A percentile compares a stretch with the other conserved stretches of the same genome.
Conservation (phyloP, 106 monocot genomes). For the Allium cepa region DNA sequence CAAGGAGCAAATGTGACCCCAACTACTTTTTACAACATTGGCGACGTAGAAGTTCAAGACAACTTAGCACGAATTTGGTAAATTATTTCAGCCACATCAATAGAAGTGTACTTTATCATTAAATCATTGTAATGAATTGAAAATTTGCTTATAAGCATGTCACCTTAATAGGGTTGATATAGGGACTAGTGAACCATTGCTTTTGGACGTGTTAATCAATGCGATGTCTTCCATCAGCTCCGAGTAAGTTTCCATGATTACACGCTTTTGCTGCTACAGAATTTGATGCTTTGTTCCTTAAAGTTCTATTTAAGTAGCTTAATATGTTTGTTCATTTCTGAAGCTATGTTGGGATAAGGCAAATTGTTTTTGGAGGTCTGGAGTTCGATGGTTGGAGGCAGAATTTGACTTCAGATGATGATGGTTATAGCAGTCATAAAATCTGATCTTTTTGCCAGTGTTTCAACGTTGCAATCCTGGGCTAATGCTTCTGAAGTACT, state of each 20-base stretch:
- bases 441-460: constrained; percentile 24
- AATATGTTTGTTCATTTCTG: constrained; percentile 4
- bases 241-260: constrained; percentile 42
- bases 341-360: constrained; percentile 84
- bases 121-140: background rate
- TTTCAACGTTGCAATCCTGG: too few species aligned
- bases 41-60: constrained; percentile 92
- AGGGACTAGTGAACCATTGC: constrained; percentile 77
- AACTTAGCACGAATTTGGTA: constrained; percentile 91
- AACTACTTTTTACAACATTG: constrained; percentile 91
- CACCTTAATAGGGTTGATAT: constrained; percentile 72
- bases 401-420: constrained; percentile 53
- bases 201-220: constrained; percentile 79
- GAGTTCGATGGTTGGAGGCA: constrained; percentile 80
- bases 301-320: background rate
- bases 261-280: background rate
- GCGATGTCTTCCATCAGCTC: constrained; percentile 66
- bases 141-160: background rate
- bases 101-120: background rate
- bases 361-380: constrained; percentile 70
- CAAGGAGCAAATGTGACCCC: constrained; percentile 84
- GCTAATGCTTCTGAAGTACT: too few species aligned
- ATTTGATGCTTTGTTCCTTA: background rate
- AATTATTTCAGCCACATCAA: background rate
- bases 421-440: constrained; percentile 59